phyloP scores from a whole-genome alignment of 2,329 filamentous ascomycete genomes.

The Cladophialophora immunda region DNA sequence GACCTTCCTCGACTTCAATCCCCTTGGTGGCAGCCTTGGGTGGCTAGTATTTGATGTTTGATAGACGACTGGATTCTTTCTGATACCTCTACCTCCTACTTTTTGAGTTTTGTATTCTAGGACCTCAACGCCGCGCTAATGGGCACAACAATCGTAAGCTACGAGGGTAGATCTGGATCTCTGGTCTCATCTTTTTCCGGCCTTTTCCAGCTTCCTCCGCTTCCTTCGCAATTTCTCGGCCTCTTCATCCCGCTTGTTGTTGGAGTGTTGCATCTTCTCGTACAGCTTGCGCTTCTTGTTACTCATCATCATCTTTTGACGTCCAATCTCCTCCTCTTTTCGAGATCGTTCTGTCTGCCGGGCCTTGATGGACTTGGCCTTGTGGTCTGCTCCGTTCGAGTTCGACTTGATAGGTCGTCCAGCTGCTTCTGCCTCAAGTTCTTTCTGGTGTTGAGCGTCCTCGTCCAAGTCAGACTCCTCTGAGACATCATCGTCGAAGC shows the following conservation, averaged over 20 bases:
- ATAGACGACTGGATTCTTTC: not conserved
- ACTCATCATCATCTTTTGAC: slow-evolving; percentile 97
- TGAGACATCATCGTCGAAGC: slow-evolving; percentile 63
- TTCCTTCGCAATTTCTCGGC: slow-evolving; percentile 87
- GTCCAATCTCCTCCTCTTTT: slow-evolving; percentile 87
- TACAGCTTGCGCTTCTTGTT: slow-evolving; percentile 97
- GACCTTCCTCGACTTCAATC: not conserved
- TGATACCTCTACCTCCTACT: not conserved
- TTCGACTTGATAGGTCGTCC: slow-evolving; percentile 63
- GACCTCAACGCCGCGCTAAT: slow-evolving; percentile 24
- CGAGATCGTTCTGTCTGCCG: slow-evolving; percentile 67
- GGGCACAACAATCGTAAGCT: slow-evolving; percentile 1
- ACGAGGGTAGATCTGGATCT: not conserved
- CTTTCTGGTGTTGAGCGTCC: slow-evolving; percentile 78
- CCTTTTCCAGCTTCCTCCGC: slow-evolving; percentile 81
- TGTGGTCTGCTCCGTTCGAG: slow-evolving; percentile 66
- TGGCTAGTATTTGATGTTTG: not conserved
- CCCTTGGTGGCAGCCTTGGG: not conserved
- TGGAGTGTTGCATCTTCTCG: slow-evolving; percentile 96
- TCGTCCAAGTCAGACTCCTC: slow-evolving; percentile 65
- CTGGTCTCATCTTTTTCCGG: slow-evolving; percentile 19
- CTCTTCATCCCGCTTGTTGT: slow-evolving; percentile 91
- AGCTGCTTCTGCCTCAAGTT: slow-evolving; percentile 90
- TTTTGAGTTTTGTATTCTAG: slow-evolving; percentile 8
- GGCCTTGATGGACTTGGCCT: slow-evolving; percentile 71